These are phyloP conservation scores for Neurospora sp. DNA, from an alignment of 495 filamentous ascomycete species.

Conservation along the genomic window DNA sequence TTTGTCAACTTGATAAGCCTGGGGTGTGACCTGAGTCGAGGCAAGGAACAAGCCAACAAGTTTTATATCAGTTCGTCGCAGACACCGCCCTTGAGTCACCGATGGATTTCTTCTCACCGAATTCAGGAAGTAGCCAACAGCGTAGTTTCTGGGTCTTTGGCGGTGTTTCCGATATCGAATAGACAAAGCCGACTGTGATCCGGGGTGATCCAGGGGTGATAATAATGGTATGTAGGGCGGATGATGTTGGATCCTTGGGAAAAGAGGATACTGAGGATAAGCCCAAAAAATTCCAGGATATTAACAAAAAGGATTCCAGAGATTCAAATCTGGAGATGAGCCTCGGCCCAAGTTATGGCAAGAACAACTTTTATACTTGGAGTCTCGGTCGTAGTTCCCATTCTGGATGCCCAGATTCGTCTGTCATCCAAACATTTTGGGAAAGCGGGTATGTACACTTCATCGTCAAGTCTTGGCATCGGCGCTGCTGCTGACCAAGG, in stretches of 20 bases:
- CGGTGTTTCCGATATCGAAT: not conserved
- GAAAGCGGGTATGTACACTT: not conserved
- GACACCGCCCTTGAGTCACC: no score
- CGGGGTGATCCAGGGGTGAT: no score
- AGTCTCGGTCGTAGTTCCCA: slow-evolving; percentile 3
- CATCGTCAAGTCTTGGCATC: not conserved
- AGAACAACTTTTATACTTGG: not conserved
- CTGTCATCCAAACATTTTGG: not conserved
- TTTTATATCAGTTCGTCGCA: no score
- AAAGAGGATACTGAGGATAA: not conserved
- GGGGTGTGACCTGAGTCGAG: no score
- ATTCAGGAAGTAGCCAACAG: not conserved
- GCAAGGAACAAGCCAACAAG: no score
- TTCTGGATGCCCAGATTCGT: not conserved
- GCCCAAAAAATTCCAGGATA: not conserved
- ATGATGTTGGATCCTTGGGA: not conserved
- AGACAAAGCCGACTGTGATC: not conserved
- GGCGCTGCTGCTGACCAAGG: not conserved
- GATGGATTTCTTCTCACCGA: not conserved
- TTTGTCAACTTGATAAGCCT: no score
- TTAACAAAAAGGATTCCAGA: not conserved
- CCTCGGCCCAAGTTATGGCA: not conserved
- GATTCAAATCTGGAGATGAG: no score
- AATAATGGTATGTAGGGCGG: no score
- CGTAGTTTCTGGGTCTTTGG: not conserved